Percentiles rank a stretch among this genome's conserved stretches.
These are phyloP conservation scores for Aspergillus persii DNA, from an alignment of 2,329 filamentous ascomycete genomes.

Conservation along the genomic window DNA sequence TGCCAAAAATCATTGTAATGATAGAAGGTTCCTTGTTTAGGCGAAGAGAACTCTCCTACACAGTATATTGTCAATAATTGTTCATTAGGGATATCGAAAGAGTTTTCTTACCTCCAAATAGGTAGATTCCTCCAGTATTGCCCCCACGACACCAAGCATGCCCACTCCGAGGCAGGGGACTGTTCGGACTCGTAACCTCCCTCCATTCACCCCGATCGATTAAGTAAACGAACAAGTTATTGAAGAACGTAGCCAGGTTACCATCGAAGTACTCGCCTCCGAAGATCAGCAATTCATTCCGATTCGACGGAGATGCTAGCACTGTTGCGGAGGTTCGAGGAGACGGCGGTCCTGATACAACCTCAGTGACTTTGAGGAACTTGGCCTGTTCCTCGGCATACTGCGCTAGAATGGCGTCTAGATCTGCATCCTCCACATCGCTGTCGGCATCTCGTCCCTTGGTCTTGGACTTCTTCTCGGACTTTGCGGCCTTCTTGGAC, in stretches of 20 bases:
- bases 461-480: conserved; percentile 76
- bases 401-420: conserved; percentile 89
- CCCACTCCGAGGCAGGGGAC: conserved; percentile 82
- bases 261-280: conserved; percentile 97
- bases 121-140: conserved; percentile 79
- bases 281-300: conserved; percentile 85
- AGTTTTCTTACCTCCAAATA: conserved; percentile 69
- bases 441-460: conserved; percentile 70
- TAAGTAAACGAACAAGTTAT: conserved; percentile 67
- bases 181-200: conserved; percentile 84
- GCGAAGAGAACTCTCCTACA: conserved; percentile 81
- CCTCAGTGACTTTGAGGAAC: conserved; percentile 90
- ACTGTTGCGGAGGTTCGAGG: conserved; percentile 78
- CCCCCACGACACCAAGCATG: conserved; percentile 93
- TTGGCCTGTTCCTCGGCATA: conserved; percentile 91
- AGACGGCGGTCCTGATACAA: conserved; percentile 67
- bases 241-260: conserved; percentile 70
- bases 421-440: conserved; percentile 87
- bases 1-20: conserved; percentile 99
- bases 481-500: conserved; percentile 72
- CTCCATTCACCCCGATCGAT: conserved; percentile 88
- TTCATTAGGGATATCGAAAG: not conserved
- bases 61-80: not conserved
- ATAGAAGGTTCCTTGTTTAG: conserved; percentile 97
- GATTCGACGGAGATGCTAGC: conserved; percentile 79